Evolutionary conservation across 352 stramenopile species (phyloP), one percentile per base, ranked within the genome.

Genomic region (Pythium grandisporangium): DNA sequence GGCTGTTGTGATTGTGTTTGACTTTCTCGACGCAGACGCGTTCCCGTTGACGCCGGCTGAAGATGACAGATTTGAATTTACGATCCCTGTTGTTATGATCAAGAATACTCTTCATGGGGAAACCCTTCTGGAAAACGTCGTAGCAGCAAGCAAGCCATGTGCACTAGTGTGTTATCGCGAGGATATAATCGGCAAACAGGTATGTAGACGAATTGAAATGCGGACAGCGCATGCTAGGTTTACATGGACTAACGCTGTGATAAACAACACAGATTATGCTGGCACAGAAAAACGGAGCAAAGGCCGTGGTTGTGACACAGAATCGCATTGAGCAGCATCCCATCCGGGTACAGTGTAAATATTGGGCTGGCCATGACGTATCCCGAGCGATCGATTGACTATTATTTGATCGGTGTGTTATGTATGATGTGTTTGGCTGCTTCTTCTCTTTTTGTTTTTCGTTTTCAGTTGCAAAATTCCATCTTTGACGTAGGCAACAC

Each of bases 151-250:
- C 14, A 62, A 61, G 16, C 61, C 63, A 2, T 73, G 57, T 41
- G 58, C 54, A 0, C 51, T 76, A 3, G 17, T 88, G 7, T 85
- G 66, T n/a, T 63, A 64, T 47, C 80, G 80, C 30, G 61, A 83
- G 4, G 72, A 88, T 42, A 68, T 80, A 4, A 40, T 88, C n/a
- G 58, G 63, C 37, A 81, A 84, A 24, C 70, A 88, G 70, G 75
- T 83, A 27, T 10, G 26, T 34, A 10, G 8, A 23, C n/a, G n/a
- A n/a, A n/a, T n/a, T n/a, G n/a, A n/a, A n/a, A n/a, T n/a, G n/a
- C n/a, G n/a, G n/a, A n/a, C n/a, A n/a, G n/a, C n/a, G n/a, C n/a
- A n/a, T n/a, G n/a, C n/a, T n/a, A n/a, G n/a, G n/a, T n/a, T n/a
- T n/a, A n/a, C n/a, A n/a, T n/a, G n/a, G n/a, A n/a, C n/a, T n/a